phyloP scores from a whole-genome alignment of 331 rosid genomes.

The Telfairia occidentalis region DNA sequence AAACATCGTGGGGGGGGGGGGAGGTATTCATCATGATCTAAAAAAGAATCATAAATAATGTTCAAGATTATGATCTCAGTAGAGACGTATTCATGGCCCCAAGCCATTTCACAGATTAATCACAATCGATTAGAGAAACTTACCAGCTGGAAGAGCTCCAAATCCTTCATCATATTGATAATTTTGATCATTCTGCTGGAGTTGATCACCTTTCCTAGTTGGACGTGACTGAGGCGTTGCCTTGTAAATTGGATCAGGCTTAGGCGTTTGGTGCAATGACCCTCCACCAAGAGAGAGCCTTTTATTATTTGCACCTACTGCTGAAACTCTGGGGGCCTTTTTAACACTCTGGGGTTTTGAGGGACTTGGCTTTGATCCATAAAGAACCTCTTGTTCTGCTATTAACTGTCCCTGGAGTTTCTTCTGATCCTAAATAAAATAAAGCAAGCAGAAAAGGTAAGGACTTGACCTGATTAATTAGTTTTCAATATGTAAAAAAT shows the following conservation, averaged over 20 bases:
- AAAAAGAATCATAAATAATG: no score
- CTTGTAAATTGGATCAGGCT: slow-evolving; percentile 16
- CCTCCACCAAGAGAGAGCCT: slow-evolving; percentile 46
- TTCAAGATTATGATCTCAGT: neutral
- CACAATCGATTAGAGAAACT: neutral
- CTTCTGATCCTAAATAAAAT: slow-evolving; percentile 41
- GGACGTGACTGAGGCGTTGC: slow-evolving; percentile 24
- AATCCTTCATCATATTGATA: slow-evolving; percentile 20
- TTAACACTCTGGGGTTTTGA: slow-evolving; percentile 29
- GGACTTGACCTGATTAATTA: neutral
- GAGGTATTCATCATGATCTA: no score
- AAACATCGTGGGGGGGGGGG: no score
- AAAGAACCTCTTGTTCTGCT: slow-evolving; percentile 50
- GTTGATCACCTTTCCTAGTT: slow-evolving; percentile 25
- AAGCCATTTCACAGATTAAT: neutral
- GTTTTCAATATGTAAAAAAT: neutral
- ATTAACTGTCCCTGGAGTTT: slow-evolving; percentile 41
- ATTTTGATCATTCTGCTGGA: slow-evolving; percentile 21
- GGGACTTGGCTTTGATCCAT: slow-evolving; percentile 56
- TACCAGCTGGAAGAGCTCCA: slow-evolving; percentile 28
- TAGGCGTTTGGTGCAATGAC: slow-evolving; percentile 37
- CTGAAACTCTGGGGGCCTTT: slow-evolving; percentile 29
- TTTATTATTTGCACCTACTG: slow-evolving; percentile 25
- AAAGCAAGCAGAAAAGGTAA: neutral
- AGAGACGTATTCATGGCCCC: neutral